Conservation (phyloP, 306 rosid species). For the Herpetospermum pedunculosum region DNA sequence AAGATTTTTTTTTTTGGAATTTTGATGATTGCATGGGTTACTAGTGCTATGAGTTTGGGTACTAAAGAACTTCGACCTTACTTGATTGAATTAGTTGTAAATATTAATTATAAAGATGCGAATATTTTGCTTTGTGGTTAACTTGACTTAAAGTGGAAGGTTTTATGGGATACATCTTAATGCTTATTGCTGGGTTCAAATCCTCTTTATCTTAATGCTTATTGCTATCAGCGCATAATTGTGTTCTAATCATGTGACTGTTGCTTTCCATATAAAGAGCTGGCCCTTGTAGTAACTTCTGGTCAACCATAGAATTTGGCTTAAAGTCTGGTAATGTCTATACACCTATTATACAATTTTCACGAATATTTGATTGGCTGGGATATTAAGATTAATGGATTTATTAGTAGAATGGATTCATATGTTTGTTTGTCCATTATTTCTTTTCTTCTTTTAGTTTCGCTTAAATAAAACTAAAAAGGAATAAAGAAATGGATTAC, state of each 20-base stretch:
- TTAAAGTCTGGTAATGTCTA: neutral
- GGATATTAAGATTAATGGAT: neutral
- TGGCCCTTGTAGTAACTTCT: neutral
- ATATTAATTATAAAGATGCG: neutral
- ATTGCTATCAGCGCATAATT: neutral
- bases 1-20: neutral
- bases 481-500: neutral
- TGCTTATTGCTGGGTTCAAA: no score
- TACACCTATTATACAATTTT: neutral
- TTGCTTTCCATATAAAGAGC: neutral
- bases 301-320: neutral
- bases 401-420: neutral
- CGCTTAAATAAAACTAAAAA: neutral
- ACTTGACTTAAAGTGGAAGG: slow-evolving; percentile 3
- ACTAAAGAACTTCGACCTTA: neutral
- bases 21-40: neutral
- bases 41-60: neutral
- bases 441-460: neutral
- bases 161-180: neutral
- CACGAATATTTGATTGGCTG: neutral
- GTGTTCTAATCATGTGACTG: neutral
- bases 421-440: neutral
- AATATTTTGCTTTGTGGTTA: neutral
- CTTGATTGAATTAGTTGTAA: neutral
- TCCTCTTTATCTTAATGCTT: no score